Percentiles rank a stretch among this genome's conserved stretches.
These are phyloP conservation scores for Aspergillus floridensis DNA, from an alignment of 2,329 filamentous ascomycete genomes.

Conservation along the genomic window DNA sequence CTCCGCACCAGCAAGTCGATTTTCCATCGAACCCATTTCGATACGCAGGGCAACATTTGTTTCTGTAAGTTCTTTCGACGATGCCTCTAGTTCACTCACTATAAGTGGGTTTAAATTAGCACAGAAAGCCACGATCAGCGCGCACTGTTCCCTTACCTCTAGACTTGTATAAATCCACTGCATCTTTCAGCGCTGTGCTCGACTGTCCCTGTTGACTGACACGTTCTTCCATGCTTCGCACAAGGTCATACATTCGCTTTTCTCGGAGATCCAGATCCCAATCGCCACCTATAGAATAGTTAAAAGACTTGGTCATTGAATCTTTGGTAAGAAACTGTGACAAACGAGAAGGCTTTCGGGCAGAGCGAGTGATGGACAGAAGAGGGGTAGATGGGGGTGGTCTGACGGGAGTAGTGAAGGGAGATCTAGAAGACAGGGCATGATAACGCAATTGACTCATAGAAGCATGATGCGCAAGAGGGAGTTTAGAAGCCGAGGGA, in stretches of 20 bases:
- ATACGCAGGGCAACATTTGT: slow-evolving; percentile 57
- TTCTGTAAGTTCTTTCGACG: slow-evolving; percentile 50
- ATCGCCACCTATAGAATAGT: slow-evolving; percentile 31
- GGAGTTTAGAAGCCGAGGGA: slow-evolving; percentile 14
- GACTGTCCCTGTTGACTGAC: slow-evolving; percentile 68
- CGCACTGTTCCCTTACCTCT: slow-evolving; percentile 56
- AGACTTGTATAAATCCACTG: slow-evolving; percentile 69
- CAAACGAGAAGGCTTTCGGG: slow-evolving; percentile 33
- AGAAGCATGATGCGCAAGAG: slow-evolving; percentile 13
- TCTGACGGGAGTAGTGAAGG: slow-evolving; percentile 38
- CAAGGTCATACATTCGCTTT: slow-evolving; percentile 72
- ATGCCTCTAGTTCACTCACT: slow-evolving; percentile 59
- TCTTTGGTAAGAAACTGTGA: slow-evolving; percentile 64
- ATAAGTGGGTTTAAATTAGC: neutral
- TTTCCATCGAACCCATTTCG: slow-evolving; percentile 65
- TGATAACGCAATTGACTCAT: slow-evolving; percentile 16
- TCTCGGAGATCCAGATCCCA: slow-evolving; percentile 79
- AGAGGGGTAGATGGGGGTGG: slow-evolving; percentile 26
- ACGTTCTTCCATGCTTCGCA: slow-evolving; percentile 67
- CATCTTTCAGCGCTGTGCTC: slow-evolving; percentile 68
- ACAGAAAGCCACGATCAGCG: neutral
- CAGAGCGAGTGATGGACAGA: slow-evolving; percentile 36
- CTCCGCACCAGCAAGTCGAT: slow-evolving; percentile 50
- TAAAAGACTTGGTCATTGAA: slow-evolving; percentile 68
- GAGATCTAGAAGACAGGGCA: slow-evolving; percentile 11